These are phyloP conservation scores for Candida andamanensis DNA, from an alignment of 805 yeast species.

Conservation along the genomic window DNA sequence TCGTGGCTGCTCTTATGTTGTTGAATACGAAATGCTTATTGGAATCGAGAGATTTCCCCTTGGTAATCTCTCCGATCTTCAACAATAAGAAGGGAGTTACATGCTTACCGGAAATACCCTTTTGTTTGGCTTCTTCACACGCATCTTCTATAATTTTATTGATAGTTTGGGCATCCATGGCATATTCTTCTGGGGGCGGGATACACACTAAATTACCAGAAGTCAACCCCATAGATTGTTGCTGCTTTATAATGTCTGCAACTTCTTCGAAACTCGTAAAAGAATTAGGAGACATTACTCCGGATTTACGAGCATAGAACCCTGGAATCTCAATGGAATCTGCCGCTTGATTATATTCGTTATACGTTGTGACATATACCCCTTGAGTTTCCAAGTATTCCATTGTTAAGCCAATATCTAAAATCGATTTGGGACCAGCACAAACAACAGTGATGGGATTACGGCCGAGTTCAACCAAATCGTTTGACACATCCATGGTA, in stretches of 20 bases:
- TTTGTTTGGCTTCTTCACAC: conserved; percentile 45
- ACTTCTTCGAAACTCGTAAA: conserved; percentile 52
- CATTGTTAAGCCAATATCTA: conserved; percentile 75
- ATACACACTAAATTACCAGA: conserved; percentile 78
- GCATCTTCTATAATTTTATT: conserved; percentile 55
- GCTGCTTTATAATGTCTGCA: conserved; percentile 53
- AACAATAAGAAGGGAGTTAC: conserved; percentile 73
- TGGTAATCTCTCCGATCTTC: conserved; percentile 60
- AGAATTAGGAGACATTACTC: conserved; percentile 63
- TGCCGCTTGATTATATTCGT: conserved; percentile 24
- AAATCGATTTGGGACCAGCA: conserved; percentile 83
- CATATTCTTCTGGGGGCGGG: conserved; percentile 68
- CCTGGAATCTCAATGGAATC: conserved; percentile 57
- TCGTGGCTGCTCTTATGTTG: conserved; percentile 65
- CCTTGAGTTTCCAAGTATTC: conserved; percentile 91
- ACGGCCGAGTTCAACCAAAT: conserved; percentile 74
- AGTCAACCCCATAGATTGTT: conserved; percentile 41
- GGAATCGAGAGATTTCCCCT: conserved; percentile 64
- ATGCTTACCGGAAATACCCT: conserved; percentile 62
- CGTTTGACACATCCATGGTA: conserved; percentile 82
- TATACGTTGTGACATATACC: conserved; percentile 71
- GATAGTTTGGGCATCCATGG: conserved; percentile 52
- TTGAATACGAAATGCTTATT: conserved; percentile 73
- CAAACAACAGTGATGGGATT: conserved; percentile 90
- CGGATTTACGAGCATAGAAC: conserved; percentile 73